Percentiles rank a stretch among this genome's conserved stretches.
These are phyloP conservation scores for Thermomyces lanuginosus DNA, from an alignment of 2,329 filamentous ascomycete genomes.

Conservation along the genomic window DNA sequence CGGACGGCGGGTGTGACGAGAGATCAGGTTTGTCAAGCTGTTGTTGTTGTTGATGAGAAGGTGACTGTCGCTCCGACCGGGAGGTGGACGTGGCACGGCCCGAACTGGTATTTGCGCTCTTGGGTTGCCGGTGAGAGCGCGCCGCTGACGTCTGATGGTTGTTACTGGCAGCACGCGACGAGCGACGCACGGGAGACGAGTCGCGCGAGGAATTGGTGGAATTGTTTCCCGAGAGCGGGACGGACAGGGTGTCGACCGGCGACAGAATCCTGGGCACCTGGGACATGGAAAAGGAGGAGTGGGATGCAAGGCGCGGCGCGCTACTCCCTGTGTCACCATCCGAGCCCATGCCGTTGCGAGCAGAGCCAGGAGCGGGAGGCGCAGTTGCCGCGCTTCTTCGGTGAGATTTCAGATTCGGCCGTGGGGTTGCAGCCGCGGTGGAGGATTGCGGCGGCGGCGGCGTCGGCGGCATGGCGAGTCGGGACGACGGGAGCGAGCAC, in stretches of 20 bases:
- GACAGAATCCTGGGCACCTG: conserved; percentile 19
- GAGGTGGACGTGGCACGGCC: conserved; percentile 27
- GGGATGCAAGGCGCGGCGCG: conserved; percentile 11
- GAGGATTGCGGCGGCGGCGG: conserved; percentile 9
- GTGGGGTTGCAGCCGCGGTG: conserved; percentile 13
- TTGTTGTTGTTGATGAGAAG: conserved; percentile 47
- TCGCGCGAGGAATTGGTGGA: conserved; percentile 35
- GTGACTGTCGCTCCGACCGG: conserved; percentile 33
- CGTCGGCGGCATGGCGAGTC: conserved; percentile 8
- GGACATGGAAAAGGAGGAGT: conserved; percentile 14
- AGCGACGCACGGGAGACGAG: conserved; percentile 27
- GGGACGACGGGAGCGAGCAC: conserved; percentile 8
- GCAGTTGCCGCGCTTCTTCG: conserved; percentile 3
- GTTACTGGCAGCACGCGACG: conserved; percentile 15
- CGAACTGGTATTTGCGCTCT: conserved; percentile 51
- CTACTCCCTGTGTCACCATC: conserved; percentile 16
- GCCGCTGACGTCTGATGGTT: conserved; percentile 14
- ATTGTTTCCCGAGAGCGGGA: conserved; percentile 24
- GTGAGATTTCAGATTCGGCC: conserved; percentile 6
- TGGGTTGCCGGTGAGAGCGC: conserved; percentile 45
- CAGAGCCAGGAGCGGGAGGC: conserved; percentile 2
- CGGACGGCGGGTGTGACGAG: conserved; percentile 35
- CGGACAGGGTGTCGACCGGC: conserved; percentile 12
- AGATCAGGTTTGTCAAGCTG: conserved; percentile 52
- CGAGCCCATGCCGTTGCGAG: conserved; percentile 14